Conservation (phyloP, 2,329 filamentous ascomycete genomes). For the Atkinsonella texensis region DNA sequence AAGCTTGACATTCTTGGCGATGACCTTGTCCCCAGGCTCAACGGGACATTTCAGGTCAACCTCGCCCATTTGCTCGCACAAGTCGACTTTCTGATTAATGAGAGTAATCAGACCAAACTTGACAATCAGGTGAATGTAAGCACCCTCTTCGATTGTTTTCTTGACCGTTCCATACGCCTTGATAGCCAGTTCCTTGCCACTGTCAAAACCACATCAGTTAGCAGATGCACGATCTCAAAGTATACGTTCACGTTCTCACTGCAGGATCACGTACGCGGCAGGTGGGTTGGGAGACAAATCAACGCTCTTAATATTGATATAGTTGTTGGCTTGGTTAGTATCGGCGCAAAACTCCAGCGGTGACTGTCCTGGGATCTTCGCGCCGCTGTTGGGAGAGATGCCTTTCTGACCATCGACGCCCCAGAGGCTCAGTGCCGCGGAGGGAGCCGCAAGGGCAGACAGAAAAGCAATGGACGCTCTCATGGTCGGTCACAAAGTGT, state of each 20-base stretch:
- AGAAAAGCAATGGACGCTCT: slow-evolving; percentile 31
- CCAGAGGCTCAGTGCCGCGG: slow-evolving; percentile 31
- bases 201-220: slow-evolving; percentile 27
- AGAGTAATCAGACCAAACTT: slow-evolving; percentile 92
- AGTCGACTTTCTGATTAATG: slow-evolving; percentile 66
- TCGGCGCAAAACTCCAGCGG: slow-evolving; percentile 66
- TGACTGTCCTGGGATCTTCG: slow-evolving; percentile 71
- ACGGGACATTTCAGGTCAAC: slow-evolving; percentile 85
- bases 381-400: slow-evolving; percentile 35
- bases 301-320: slow-evolving; percentile 66
- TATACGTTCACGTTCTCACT: no score
- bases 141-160: slow-evolving; percentile 61
- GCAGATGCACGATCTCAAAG: not conserved
- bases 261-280: slow-evolving; percentile 45
- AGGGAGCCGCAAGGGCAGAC: slow-evolving; percentile 32
- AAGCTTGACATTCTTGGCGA: slow-evolving; percentile 75
- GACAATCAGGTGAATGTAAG: slow-evolving; percentile 72
- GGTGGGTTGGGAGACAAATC: slow-evolving; percentile 82
- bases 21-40: slow-evolving; percentile 58
- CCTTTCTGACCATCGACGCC: slow-evolving; percentile 18
- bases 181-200: slow-evolving; percentile 68
- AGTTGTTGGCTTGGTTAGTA: slow-evolving; percentile 50
- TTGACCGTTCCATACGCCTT: slow-evolving; percentile 64
- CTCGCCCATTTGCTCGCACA: slow-evolving; percentile 82
- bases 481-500: slow-evolving; percentile 13